phyloP scores from a whole-genome alignment of 495 filamentous ascomycete species.

The Neurospora sp. region DNA sequence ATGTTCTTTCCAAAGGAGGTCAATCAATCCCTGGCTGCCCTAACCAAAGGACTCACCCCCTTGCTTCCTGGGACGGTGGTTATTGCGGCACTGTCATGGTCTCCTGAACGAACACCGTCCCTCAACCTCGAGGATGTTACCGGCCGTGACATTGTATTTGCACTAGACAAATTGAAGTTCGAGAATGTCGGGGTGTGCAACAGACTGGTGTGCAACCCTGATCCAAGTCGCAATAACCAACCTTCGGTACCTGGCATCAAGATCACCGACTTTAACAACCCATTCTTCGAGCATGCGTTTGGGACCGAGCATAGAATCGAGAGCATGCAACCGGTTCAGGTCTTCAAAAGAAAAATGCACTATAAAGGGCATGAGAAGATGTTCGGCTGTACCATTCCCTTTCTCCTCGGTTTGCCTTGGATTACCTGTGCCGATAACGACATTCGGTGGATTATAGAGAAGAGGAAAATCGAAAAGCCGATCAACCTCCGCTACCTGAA shows the following conservation, averaged over 20 bases:
- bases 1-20: background rate
- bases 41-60: background rate
- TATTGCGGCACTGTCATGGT: background rate
- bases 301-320: background rate
- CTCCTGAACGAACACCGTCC: background rate
- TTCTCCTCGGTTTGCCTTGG: background rate
- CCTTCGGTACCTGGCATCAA: background rate
- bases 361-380: background rate
- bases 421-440: background rate
- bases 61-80: background rate
- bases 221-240: background rate
- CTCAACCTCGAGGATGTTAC: background rate
- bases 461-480: background rate
- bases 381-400: background rate
- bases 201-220: background rate
- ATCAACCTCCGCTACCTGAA: background rate
- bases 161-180: background rate
- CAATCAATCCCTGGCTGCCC: background rate
- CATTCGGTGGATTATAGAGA: background rate
- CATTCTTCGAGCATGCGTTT: background rate
- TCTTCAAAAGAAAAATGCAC: background rate
- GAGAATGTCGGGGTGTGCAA: background rate
- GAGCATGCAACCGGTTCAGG: background rate
- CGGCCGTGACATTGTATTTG: background rate
- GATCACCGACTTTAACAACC: background rate